Evolutionary conservation across 257 asterid genomes (phyloP).

Genomic region (Penstemon eatonii): DNA sequence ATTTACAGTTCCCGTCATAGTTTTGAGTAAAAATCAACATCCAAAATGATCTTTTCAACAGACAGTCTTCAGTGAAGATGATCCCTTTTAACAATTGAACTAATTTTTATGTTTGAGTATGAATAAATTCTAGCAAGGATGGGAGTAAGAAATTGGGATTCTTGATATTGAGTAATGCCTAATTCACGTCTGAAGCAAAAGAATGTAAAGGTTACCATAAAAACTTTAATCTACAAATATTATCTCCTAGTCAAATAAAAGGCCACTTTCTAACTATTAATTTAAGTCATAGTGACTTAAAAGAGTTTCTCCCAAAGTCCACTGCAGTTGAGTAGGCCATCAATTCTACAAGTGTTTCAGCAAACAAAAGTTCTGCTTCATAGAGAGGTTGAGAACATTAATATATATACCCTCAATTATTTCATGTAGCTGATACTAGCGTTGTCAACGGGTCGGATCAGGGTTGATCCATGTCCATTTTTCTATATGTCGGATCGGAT

Average conservation of each 20-base stretch:
- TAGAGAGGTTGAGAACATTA: conserved; percentile 1
- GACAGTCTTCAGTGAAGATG: conserved; percentile 23
- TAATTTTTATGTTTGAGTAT: not conserved
- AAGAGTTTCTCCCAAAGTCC: not conserved
- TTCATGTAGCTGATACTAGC: not conserved
- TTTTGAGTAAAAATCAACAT: conserved; percentile 28
- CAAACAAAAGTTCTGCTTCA: conserved; percentile 7
- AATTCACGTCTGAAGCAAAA: conserved; percentile 32
- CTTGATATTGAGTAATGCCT: conserved; percentile 44
- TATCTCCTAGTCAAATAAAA: conserved; percentile 26
- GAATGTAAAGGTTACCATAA: conserved; percentile 22
- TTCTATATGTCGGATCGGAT: too few relatives aligned
- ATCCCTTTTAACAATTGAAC: conserved; percentile 10
- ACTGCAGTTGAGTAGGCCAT: not conserved
- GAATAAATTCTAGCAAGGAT: conserved; percentile 4
- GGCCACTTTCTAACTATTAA: not conserved
- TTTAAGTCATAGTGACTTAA: not conserved
- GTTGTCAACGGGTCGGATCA: not conserved
- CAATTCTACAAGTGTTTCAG: not conserved
- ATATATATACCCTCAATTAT: not conserved
- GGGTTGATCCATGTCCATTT: too few relatives aligned
- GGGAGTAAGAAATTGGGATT: conserved; percentile 25
- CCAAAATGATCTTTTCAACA: conserved; percentile 31
- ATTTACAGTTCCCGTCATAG: conserved; percentile 30
- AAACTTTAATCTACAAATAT: conserved; percentile 30